Conservation (phyloP, 2,329 filamentous ascomycete genomes). For the Nemania diffusa region DNA sequence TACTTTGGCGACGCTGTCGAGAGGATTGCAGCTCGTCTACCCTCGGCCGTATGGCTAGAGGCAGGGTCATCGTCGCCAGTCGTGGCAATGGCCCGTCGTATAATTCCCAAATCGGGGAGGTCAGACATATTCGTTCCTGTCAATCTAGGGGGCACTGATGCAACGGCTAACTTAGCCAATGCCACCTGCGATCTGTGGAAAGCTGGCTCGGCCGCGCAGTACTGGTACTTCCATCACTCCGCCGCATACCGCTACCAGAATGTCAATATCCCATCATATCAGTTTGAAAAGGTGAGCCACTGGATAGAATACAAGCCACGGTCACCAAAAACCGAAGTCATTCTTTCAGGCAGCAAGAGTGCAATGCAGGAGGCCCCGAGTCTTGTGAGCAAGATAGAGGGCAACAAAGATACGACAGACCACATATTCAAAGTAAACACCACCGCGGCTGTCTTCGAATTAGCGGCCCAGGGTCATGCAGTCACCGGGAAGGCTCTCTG, state of each 20-base stretch:
- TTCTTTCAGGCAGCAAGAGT: too few species aligned
- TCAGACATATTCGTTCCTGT: neutral
- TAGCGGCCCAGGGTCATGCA: neutral
- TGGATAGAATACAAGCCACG: neutral
- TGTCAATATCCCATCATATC: neutral
- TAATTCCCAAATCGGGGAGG: neutral
- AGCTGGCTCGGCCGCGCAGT: neutral
- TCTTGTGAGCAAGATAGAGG: neutral
- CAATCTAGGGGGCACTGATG: neutral
- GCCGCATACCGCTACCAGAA: neutral
- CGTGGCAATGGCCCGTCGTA: slow-evolving; percentile 32
- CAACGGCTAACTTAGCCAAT: neutral
- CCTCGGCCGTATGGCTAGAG: slow-evolving; percentile 48
- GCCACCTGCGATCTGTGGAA: neutral
- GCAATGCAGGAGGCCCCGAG: neutral
- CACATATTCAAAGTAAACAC: neutral
- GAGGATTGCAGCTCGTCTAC: slow-evolving; percentile 39
- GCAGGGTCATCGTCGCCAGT: slow-evolving; percentile 46
- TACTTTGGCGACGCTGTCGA: slow-evolving; percentile 45
- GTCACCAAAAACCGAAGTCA: neutral
- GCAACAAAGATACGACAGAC: neutral
- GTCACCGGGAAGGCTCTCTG: neutral
- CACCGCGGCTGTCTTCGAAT: neutral
- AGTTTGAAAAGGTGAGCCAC: neutral
- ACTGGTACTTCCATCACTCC: neutral